Conservation (phyloP, 495 filamentous ascomycete genomes). For the Haplographium delicatum region DNA sequence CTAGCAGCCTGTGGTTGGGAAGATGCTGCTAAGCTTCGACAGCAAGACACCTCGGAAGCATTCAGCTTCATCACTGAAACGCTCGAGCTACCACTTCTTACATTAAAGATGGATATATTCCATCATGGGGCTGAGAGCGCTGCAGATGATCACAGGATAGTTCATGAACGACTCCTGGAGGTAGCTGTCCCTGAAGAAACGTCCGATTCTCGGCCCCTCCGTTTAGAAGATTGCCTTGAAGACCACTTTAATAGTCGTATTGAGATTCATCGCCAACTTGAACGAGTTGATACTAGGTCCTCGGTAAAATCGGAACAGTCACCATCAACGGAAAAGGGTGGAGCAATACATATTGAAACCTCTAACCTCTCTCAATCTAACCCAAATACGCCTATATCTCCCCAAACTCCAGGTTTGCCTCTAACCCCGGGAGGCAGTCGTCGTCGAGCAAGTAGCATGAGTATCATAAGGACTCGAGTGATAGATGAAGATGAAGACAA, state of each 20-base stretch:
- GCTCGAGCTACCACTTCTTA: slow-evolving; percentile 80
- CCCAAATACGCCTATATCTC: slow-evolving; percentile 16
- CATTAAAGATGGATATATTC: slow-evolving; percentile 90
- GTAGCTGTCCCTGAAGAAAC: slow-evolving; percentile 67
- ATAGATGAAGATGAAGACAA: slow-evolving; percentile 36
- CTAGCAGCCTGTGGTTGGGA: slow-evolving; percentile 88
- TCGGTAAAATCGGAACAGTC: slow-evolving; percentile 13
- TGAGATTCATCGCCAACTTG: slow-evolving; percentile 70
- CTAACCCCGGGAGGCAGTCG: slow-evolving; percentile 22
- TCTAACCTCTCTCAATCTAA: slow-evolving; percentile 11
- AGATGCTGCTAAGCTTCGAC: slow-evolving; percentile 66
- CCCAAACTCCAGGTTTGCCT: slow-evolving; percentile 9
- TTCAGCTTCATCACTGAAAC: slow-evolving; percentile 92
- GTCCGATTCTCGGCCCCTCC: slow-evolving; percentile 55
- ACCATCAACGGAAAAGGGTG: slow-evolving; percentile 7
- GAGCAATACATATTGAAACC: slow-evolving; percentile 17
- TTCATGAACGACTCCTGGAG: slow-evolving; percentile 89
- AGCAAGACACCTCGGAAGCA: slow-evolving; percentile 93
- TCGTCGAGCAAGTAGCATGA: slow-evolving; percentile 51
- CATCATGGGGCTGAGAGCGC: slow-evolving; percentile 80
- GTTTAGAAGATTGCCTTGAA: slow-evolving; percentile 86
- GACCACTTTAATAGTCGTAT: slow-evolving; percentile 92
- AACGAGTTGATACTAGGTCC: slow-evolving; percentile 20
- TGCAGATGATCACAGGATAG: slow-evolving; percentile 85
- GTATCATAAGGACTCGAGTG: slow-evolving; percentile 59